Base-by-base conservation (phyloP, 441 rosid species). In the Breynia disticha region DNA sequence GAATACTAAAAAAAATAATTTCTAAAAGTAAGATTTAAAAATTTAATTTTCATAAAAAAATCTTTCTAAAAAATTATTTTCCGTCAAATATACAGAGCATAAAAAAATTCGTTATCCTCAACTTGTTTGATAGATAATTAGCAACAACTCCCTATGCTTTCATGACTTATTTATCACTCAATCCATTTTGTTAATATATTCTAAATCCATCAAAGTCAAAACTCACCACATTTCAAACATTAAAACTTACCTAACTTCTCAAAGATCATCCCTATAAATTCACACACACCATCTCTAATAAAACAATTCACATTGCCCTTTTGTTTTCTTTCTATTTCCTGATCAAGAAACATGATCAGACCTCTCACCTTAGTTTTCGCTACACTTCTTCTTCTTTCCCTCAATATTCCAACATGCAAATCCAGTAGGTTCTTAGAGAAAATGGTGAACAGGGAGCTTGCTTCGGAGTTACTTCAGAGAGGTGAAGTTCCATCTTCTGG, bases 381-480 rank as follows among this genome's bases (percentile, higher is more conserved):
- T 11, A 62, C 65, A 32, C 20, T 70, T 49, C 45, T 62, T 24
- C 32, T 67, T 22, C 48, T 72, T 46, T 42, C 64, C 56, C 52
- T 65, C 20, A 72, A 72, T 37, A 43, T 62, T 28, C 78, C 65
- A 0, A 47, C 49, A 60, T 51, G 53, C 62, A 54, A 46, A 41
- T 81, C 69, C 20, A 59, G 52, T 28, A 78, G 84, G 50, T 15
- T 68, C 13, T 46, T 84, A 24, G 76, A 67, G 18, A 60, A 64
- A 38, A 74, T 66, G n/a, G 10, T 14, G 32, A 49, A 16, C 10
- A 43, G 17, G 18, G 63, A 44, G 14, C 46, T 67, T 7, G 16
- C n/a, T 12, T 43, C 80, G 18, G 79, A 79, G 71, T 67, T 79
- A 41, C 82, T 85, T 20, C 67, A 67, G 21, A 74, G 56, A 65